phyloP scores from a whole-genome alignment of 2,329 filamentous ascomycete genomes.

The Hymenotorrendiella dingleyae region DNA sequence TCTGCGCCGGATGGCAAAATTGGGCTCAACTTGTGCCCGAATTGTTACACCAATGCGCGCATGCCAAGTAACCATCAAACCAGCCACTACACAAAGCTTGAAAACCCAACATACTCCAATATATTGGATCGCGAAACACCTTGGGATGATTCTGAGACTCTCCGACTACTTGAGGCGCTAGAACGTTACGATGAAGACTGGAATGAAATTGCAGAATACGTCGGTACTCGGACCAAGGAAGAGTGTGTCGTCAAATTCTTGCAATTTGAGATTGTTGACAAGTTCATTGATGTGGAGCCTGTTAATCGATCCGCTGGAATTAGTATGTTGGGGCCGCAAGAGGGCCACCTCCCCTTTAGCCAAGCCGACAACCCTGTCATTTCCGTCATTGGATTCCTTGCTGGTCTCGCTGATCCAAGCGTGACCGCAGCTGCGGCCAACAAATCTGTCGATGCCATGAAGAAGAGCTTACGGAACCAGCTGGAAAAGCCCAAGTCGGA shows the following conservation, averaged over 20 bases:
- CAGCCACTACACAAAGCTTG: conserved; percentile 80
- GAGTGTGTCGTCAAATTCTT: conserved; percentile 97
- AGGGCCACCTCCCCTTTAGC: conserved; percentile 81
- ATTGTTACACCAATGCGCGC: conserved; percentile 79
- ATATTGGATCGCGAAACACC: conserved; percentile 78
- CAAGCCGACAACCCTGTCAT: conserved; percentile 94
- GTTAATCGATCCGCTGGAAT: conserved; percentile 50
- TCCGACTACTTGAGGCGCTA: conserved; percentile 84
- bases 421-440: conserved; percentile 87
- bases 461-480: conserved; percentile 69
- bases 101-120: conserved; percentile 77
- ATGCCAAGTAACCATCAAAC: conserved; percentile 74
- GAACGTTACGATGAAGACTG: conserved; percentile 95
- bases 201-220: conserved; percentile 87
- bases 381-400: conserved; percentile 91
- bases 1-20: conserved; percentile 39
- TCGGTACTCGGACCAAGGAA: conserved; percentile 84
- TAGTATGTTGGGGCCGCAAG: conserved; percentile 62
- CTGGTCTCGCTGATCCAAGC: conserved; percentile 81
- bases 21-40: conserved; percentile 85
- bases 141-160: conserved; percentile 85
- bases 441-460: conserved; percentile 81
- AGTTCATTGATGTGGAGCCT: conserved; percentile 80
- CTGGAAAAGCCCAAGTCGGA: conserved; percentile 59
- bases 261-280: conserved; percentile 94